Base-by-base conservation (phyloP, 768 basidiomycete species). In the Omphalotus guepiniiformis region DNA sequence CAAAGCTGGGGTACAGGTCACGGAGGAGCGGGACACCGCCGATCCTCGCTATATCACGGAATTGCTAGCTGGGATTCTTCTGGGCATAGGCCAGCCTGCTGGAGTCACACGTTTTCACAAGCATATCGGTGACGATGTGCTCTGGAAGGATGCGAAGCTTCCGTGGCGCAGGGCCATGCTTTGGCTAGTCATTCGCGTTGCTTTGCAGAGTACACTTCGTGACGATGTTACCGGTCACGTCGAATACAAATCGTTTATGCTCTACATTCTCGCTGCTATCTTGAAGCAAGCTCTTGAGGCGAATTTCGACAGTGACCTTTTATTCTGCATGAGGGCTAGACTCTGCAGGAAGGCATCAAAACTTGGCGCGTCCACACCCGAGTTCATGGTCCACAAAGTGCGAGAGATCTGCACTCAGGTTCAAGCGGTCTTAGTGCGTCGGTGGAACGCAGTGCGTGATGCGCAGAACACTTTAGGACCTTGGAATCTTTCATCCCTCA, bases 81-180 rank as follows among this genome's bases (percentile, higher is more conserved):
- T 68, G 12, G 69, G 67, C 5, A 57, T 70, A 9, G 70, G 69
- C 2, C 28, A 56, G 62, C 30, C 60, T 76, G 25, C 63, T 67
- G 43, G 61, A 8, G 50, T 66, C 12, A 29, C 48, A n/a, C 56
- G 64, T 29, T 64, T 73, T 16, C 52, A 45, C 11, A 80, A 80
- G 54, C 70, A 73, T 6, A 61, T 77, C 0, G 64, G 62, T 8
- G 76, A 79, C 42, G 72, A 79, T 19, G 70, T 42, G 2, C 59
- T 73, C 19, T 74, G 74, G 71, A 32, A 63, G 3, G 48, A 61
- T 18, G 60, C 70, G 2, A 42, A 52, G 25, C 58, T 65, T 45
- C 79, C 63, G 12, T 80, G 78, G 78, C 61, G 79, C 22, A 64
- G 78, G 19, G 74, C 75, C 5, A 60, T 74, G 1, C 59, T 76